Conservation (phyloP, 1,139 yeast genomes). For the Candida pseudocylindracea region DNA sequence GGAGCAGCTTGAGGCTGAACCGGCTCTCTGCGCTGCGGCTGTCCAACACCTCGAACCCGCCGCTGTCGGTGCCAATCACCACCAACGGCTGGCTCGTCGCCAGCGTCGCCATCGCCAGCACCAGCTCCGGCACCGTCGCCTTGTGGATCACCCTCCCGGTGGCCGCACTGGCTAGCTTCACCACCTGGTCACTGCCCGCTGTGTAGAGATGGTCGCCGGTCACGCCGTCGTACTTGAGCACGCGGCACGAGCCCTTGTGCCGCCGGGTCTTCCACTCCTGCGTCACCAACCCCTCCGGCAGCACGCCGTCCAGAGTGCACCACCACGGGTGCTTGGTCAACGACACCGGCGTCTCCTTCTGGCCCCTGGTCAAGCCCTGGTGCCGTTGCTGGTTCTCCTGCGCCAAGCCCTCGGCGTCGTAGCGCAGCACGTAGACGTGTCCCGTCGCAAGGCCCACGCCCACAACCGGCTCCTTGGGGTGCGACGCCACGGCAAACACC, state of each 20-base stretch:
- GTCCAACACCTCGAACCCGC: slow-evolving; percentile 38
- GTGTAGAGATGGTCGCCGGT: slow-evolving; percentile 37
- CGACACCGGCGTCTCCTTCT: slow-evolving; percentile 12
- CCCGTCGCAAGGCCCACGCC: slow-evolving; percentile 69
- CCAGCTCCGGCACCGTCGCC: slow-evolving; percentile 8
- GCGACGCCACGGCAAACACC: slow-evolving; percentile 57
- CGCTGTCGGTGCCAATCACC: slow-evolving; percentile 63
- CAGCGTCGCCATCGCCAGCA: slow-evolving; percentile 38
- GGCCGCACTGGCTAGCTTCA: slow-evolving; percentile 51
- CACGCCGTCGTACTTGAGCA: slow-evolving; percentile 36
- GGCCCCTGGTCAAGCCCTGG: slow-evolving; percentile 8
- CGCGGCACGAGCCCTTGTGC: slow-evolving; percentile 78
- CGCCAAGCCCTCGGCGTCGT: slow-evolving; percentile 20
- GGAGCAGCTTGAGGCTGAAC: slow-evolving; percentile 26
- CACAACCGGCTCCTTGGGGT: slow-evolving; percentile 47
- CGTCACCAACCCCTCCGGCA: slow-evolving; percentile 12
- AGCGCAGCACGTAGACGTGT: slow-evolving; percentile 33
- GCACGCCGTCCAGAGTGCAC: slow-evolving; percentile 11
- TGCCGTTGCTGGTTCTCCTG: slow-evolving; percentile 9
- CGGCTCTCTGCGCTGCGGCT: slow-evolving; percentile 15
- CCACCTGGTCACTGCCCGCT: slow-evolving; percentile 59
- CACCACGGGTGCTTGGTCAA: slow-evolving; percentile 20
- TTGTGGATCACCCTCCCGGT: slow-evolving; percentile 47
- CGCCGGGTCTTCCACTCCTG: slow-evolving; percentile 63
- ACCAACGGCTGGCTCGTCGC: slow-evolving; percentile 43